Evolutionary conservation across 768 basidiomycete genomes (phyloP).

Genomic region (Lactarius indigo): DNA sequence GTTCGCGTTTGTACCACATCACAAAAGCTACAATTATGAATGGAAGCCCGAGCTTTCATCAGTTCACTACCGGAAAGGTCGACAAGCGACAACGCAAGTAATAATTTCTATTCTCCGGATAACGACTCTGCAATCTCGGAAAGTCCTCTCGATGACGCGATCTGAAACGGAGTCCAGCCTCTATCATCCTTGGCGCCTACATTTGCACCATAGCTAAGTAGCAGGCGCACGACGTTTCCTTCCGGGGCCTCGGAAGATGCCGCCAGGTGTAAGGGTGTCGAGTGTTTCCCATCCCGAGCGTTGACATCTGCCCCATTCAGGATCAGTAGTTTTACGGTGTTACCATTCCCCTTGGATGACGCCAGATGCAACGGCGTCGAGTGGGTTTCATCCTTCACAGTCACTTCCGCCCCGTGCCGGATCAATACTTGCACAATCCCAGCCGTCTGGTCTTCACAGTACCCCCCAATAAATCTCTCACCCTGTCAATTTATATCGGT

Average conservation of each 20-base stretch:
- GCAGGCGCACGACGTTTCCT: neutral
- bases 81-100: no score
- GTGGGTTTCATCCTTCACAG: neutral
- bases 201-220: neutral
- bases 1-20: no score
- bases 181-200: neutral
- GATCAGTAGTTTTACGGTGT: no score
- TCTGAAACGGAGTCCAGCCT: neutral
- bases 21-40: no score
- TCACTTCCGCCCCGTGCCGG: neutral
- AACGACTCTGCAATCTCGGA: neutral
- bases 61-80: no score
- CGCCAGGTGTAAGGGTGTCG: no score
- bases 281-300: no score
- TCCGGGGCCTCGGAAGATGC: neutral
- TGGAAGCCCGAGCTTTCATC: no score
- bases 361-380: neutral
- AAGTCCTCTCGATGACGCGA: neutral
- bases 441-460: neutral
- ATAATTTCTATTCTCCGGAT: neutral
- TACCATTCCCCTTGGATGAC: no score
- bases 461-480: neutral
- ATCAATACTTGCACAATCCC: neutral
- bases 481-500: neutral
- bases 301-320: no score